Evolutionary conservation across 208 protist species (phyloP).

Genomic region (Balamuthia mandrillaris): DNA sequence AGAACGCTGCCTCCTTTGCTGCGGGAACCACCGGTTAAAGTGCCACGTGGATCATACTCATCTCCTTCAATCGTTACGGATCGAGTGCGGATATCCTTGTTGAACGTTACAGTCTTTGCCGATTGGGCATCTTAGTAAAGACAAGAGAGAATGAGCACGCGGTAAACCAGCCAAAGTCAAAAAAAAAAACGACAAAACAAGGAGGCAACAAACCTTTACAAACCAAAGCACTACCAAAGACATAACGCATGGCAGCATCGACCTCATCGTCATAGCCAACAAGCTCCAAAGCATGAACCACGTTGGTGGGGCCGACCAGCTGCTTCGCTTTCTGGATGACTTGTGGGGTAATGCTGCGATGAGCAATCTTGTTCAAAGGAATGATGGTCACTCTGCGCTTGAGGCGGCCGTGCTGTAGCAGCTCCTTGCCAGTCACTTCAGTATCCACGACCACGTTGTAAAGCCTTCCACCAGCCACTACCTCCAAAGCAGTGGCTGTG

Average conservation of each 20-base stretch:
- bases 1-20: slow-evolving; percentile 26
- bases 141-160: background rate
- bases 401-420: slow-evolving; percentile 87
- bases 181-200: background rate
- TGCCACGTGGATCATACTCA: slow-evolving; percentile 93
- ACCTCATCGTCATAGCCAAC: slow-evolving; percentile 77
- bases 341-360: background rate
- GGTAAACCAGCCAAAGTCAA: background rate
- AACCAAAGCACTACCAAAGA: slow-evolving; percentile 95
- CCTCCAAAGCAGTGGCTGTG: slow-evolving; percentile 83
- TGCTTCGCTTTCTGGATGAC: slow-evolving; percentile 32
- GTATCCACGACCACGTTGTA: slow-evolving; percentile 85
- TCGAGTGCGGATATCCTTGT: slow-evolving; percentile 69
- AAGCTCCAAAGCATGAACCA: slow-evolving; percentile 76
- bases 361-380: slow-evolving; percentile 93
- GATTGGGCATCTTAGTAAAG: background rate
- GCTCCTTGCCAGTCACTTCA: slow-evolving; percentile 82
- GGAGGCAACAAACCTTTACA: slow-evolving; percentile 73
- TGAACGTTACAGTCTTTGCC: slow-evolving; percentile 67
- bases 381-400: slow-evolving; percentile 93
- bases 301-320: slow-evolving; percentile 57
- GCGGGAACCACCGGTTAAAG: slow-evolving; percentile 92
- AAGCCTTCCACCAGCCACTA: slow-evolving; percentile 85
- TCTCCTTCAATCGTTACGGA: slow-evolving; percentile 98
- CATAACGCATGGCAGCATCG: slow-evolving; percentile 81